These are phyloP conservation scores for Alectoria sarmentosa DNA, from an alignment of 495 filamentous ascomycete species.

Conservation along the genomic window DNA sequence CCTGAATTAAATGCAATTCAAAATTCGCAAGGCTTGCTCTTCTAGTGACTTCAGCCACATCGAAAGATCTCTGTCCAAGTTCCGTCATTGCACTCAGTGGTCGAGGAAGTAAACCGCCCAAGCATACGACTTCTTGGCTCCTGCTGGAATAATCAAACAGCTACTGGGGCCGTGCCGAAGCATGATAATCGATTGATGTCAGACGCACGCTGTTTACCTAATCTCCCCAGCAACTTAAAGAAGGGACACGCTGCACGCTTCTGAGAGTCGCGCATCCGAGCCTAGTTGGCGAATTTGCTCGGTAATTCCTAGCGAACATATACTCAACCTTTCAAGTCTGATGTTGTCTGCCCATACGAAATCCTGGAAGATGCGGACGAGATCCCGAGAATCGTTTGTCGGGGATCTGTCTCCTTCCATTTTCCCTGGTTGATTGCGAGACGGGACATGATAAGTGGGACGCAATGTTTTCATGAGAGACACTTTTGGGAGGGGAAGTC, in stretches of 20 bases:
- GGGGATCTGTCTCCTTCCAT: accelerated
- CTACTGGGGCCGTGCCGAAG: background rate
- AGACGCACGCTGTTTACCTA: background rate
- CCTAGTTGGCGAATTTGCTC: background rate
- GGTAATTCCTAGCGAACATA: background rate
- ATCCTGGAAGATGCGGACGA: background rate
- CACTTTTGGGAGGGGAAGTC: background rate
- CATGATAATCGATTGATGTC: background rate
- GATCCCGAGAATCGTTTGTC: background rate
- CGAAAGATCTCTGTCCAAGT: too few species aligned
- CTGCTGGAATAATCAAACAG: background rate
- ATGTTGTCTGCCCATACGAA: background rate
- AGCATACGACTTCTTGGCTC: background rate
- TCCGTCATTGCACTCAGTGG: too few species aligned
- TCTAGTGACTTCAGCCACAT: background rate
- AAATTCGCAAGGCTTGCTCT: background rate
- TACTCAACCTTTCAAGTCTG: constrained; percentile 1
- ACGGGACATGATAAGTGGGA: too few species aligned
- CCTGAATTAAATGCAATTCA: background rate
- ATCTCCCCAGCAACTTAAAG: background rate
- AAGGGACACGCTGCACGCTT: constrained; percentile 4
- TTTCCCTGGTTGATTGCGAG: background rate
- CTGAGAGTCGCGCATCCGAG: background rate
- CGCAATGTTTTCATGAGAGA: background rate
- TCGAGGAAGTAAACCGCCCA: background rate